These are phyloP conservation scores for Mucuna pruriens DNA, from an alignment of 306 rosid genomes.

Conservation along the genomic window DNA sequence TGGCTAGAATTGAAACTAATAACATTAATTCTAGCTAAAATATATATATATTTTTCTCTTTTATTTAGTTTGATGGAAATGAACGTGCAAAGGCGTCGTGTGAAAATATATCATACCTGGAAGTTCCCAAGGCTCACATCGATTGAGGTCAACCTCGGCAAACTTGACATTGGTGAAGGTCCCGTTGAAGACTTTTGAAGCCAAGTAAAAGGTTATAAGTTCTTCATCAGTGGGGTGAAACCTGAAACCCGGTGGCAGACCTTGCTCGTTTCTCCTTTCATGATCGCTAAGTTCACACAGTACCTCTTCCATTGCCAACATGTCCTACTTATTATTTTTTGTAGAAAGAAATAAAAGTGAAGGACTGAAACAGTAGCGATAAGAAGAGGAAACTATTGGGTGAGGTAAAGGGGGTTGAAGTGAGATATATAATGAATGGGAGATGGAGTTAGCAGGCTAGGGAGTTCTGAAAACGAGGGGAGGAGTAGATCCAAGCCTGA, in stretches of 20 bases:
- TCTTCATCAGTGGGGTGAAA: constrained; percentile 92
- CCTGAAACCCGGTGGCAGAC: constrained; percentile 84
- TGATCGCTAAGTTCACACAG: constrained; percentile 54
- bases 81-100: too few relatives aligned
- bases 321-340: background rate
- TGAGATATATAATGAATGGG: constrained; percentile 15
- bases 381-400: background rate
- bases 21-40: background rate
- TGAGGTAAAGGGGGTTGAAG: background rate
- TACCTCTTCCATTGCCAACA: constrained; percentile 59
- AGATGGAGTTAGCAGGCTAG: background rate
- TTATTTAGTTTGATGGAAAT: too few relatives aligned
- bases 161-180: constrained; percentile 51
- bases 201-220: constrained; percentile 69
- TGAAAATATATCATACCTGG: constrained; percentile 54
- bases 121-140: constrained; percentile 89
- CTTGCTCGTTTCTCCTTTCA: constrained; percentile 60
- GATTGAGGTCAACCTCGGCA: constrained; percentile 73
- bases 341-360: background rate
- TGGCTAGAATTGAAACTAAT: background rate
- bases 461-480: constrained; percentile 8
- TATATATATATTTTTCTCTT: too few relatives aligned
- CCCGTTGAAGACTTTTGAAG: constrained; percentile 62
- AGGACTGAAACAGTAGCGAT: background rate
- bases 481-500: constrained; percentile 14